Base-by-base conservation (phyloP, 1,284 basidiomycete species). In the Leccinum subfulvum region DNA sequence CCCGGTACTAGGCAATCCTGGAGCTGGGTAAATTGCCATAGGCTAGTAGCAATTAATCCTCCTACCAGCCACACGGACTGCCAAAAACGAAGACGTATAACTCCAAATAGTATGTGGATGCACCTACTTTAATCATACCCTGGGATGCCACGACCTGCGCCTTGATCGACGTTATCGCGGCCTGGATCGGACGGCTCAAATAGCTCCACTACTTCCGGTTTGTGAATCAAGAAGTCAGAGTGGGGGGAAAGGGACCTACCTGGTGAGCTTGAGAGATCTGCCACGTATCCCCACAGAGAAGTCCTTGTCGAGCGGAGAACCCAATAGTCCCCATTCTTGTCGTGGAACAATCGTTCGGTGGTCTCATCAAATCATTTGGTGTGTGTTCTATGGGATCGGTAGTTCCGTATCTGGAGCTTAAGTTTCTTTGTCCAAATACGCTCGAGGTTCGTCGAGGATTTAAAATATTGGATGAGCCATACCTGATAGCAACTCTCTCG, bases 331-430 rank as follows among this genome's bases (percentile, higher is more conserved):
- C 89, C 87, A 49, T 82, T 82, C 67, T 80, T 81, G 63, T 89
- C 86, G 2, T 88, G 83, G 74, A 92, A 91, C 0, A 90, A 75
- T 39, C 89, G 82, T 71, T 92, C 92, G 5, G 90, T 91, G 0
- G 89, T 91, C 74, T 91, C 89, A 63, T 92, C 90, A 71, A 91
- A 92, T 13, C 84, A 82, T 66, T 86, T 86, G 3, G 89, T 87
- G 64, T 82, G 67, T 91, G 90, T 60, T 91, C 89, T 11, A 91
- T 76, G 4, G 86, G 79, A 68, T 89, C 89, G 1, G 82, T 73
- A 4, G 84, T 81, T 57, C 89, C 88, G 66, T 91, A 91, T 75
- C 82, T 87, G 16, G 89, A 91, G 64, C 68, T 81, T 85, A 62
- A 91, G 82, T 73, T 90, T 91, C 65, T 86, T 88, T 89, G 69